Evolutionary conservation across 306 rosid species (phyloP), one percentile per base, ranked within the genome.

Genomic region (Lathyrus oleraceus): DNA sequence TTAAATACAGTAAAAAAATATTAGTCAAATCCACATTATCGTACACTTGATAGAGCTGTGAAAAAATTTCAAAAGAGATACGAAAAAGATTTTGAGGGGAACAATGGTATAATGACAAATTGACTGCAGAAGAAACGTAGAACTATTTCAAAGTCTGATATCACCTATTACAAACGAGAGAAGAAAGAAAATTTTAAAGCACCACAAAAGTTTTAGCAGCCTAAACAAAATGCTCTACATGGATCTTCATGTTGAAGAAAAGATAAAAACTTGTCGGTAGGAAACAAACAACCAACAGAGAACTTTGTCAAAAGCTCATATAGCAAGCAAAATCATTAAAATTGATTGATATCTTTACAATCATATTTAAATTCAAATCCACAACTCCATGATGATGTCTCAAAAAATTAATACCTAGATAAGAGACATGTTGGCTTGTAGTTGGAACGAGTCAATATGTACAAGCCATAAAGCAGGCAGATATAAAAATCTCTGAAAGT

Each of bases 401-500:
- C 47, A 43, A 57, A 56, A 76, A 52, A 30, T 27, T 15, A 20
- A 70, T 49, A 32, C 42, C 44, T 30, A 65, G 38, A 56, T 27
- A 57, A 65, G 25, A 49, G 63, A 10, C 51, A 45, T 4, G 3
- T 64, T 49, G n/a, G 48, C 61, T 54, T 21, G 62, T 35, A 77
- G 48, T 28, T 69, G 8, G 28, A 82, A 59, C 8, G 52, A 40
- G n/a, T 30, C 62, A 65, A 32, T 49, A 39, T 13, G 66, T 54
- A 47, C 63, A 74, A 49, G 38, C 61, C 74, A 54, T 66, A 15
- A 58, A 20, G 40, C 47, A 73, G 30, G 14, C 23, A 17, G 47
- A 39, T 53, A 73, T 27, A 25, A 43, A 43, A 67, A 52, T 39
- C 71, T 27, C 70, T 49, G 20, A 65, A 78, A 72, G 57, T 25